Conservation (phyloP, 495 filamentous ascomycete genomes). For the Podospora bellae-mahoneyi region DNA sequence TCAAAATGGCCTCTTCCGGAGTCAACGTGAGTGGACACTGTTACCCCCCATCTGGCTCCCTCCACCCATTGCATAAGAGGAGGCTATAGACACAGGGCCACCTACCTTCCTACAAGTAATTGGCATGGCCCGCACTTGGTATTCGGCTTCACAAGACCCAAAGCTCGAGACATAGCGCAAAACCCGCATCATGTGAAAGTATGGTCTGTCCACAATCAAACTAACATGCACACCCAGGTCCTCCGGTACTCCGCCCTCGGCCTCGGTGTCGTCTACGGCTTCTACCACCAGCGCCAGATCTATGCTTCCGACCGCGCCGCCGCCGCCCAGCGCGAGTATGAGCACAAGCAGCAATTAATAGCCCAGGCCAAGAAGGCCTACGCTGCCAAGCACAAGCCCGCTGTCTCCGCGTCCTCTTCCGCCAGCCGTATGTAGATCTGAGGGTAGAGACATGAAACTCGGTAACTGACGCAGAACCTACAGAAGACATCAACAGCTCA, state of each 20-base stretch:
- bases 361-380: constrained; percentile 87
- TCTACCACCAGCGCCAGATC: constrained; percentile 82
- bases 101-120: not conserved
- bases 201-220: not conserved
- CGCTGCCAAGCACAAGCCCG: constrained; percentile 72
- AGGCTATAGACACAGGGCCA: not conserved
- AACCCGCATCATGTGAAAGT: constrained; percentile 14
- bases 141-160: too few relatives aligned
- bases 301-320: constrained; percentile 60
- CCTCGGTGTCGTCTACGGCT: constrained; percentile 84
- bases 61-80: constrained; percentile 2
- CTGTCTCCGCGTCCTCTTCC: constrained; percentile 44
- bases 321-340: constrained; percentile 70
- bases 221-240: constrained; percentile 55
- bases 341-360: constrained; percentile 85
- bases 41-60: not conserved
- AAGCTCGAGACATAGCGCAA: not conserved
- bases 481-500: constrained; percentile 77
- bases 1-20: constrained; percentile 54
- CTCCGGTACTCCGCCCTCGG: constrained; percentile 89
- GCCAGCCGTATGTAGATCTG: constrained; percentile 55
- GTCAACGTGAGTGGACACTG: constrained; percentile 55
- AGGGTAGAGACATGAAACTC: not conserved
- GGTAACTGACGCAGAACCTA: constrained; percentile 29
- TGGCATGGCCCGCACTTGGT: not conserved